Evolutionary conservation across 1,139 yeast species (phyloP).

Genomic region (Diutina siamensis): DNA sequence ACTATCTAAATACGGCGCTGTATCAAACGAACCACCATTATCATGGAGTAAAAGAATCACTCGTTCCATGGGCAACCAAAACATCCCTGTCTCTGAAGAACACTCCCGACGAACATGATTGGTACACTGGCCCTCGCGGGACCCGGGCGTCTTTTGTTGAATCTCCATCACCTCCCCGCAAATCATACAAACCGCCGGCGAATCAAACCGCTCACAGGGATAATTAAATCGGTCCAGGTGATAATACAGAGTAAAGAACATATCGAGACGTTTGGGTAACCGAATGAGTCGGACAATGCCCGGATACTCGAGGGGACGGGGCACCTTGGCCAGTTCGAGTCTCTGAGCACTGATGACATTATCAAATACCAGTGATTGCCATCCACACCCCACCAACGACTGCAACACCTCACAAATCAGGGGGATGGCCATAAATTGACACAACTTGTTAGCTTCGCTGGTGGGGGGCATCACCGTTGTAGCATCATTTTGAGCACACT

Average conservation of each 20-base stretch:
- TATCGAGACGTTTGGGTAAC: slow-evolving; percentile 60
- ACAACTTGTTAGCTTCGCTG: slow-evolving; percentile 50
- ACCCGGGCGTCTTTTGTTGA: slow-evolving; percentile 47
- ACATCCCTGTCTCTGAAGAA: slow-evolving; percentile 62
- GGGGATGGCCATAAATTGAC: slow-evolving; percentile 36
- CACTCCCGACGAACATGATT: slow-evolving; percentile 56
- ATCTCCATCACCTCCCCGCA: slow-evolving; percentile 65
- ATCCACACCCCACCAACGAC: background rate
- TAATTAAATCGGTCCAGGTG: slow-evolving; percentile 33
- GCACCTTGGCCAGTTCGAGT: slow-evolving; percentile 10
- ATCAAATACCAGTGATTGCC: background rate
- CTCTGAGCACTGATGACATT: background rate
- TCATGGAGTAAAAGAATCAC: slow-evolving; percentile 55
- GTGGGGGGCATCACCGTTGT: slow-evolving; percentile 13
- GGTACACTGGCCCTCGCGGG: slow-evolving; percentile 53
- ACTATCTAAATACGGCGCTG: slow-evolving; percentile 74
- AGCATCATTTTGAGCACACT: slow-evolving; percentile 44
- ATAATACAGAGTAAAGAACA: slow-evolving; percentile 50
- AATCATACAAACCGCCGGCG: slow-evolving; percentile 80
- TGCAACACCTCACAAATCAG: background rate
- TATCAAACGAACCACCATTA: slow-evolving; percentile 71
- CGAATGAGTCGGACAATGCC: slow-evolving; percentile 49
- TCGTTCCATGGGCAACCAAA: slow-evolving; percentile 65
- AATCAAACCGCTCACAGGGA: slow-evolving; percentile 37
- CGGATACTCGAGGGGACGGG: slow-evolving; percentile 43